Evolutionary conservation across 352 stramenopile species (phyloP).

Genomic region (Phytophthora quininea): DNA sequence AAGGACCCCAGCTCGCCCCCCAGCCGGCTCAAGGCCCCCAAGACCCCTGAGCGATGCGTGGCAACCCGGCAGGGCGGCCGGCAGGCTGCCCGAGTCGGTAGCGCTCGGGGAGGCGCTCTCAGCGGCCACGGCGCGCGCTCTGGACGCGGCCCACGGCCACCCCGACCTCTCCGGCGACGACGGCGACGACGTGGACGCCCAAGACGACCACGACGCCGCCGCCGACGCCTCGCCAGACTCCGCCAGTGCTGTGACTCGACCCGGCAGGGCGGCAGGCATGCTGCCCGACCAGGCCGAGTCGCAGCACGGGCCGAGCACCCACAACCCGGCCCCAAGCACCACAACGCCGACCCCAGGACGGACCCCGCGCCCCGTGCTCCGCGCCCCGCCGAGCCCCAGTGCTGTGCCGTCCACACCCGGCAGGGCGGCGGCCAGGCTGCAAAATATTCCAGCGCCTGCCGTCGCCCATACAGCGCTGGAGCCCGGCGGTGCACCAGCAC

Average conservation of each 20-base stretch:
- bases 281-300: neutral
- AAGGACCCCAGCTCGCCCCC: neutral
- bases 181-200: neutral
- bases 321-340: neutral
- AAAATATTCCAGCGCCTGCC: neutral
- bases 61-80: conserved; percentile 1
- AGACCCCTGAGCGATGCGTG: neutral
- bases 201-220: neutral
- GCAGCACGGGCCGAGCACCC: too few relatives aligned
- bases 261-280: neutral
- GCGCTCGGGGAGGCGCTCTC: neutral
- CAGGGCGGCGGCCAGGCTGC: conserved; percentile 1
- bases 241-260: neutral
- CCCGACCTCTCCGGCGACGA: neutral
- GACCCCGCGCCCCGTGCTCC: neutral
- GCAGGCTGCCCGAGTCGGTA: neutral
- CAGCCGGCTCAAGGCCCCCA: neutral
- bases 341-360: neutral
- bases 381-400: neutral
- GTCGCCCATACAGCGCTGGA: neutral
- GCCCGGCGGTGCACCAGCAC: neutral
- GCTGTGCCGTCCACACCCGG: neutral
- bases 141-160: neutral
- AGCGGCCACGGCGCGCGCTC: neutral
- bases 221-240: neutral